Evolutionary conservation across 768 basidiomycete species (phyloP), one percentile per base, ranked within the genome.

Genomic region (Phaffia tasmanica): DNA sequence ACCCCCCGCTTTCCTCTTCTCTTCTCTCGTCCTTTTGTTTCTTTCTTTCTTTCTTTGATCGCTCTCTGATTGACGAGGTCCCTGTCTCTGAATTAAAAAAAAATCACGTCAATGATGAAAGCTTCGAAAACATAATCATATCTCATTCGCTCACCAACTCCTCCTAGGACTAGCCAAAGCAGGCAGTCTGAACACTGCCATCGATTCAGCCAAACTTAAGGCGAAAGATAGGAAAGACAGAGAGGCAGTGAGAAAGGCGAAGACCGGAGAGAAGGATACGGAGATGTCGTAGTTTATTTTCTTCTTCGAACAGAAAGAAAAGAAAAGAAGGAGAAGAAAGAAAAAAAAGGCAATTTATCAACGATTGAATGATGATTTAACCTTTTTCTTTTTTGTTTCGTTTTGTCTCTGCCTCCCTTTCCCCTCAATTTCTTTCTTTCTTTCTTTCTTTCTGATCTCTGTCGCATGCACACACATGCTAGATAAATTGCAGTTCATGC

Each of bases 121-220:
- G 53, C 62, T 63, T 19, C 62, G 62, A 21, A 5, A 53, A 23
- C 62, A 63, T 48, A 63, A 63, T 21, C 62, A 63, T 53, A 63
- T 63, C 27, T 63, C 62, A 35, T 53, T 63, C 29, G 53, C 53
- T 8, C 62, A 63, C 49, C 18, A 16, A 21, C 62, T 63, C 3
- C 62, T 63, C 15, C 27, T 53, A 21, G 62, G 50, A 25, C 67
- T 68, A 21, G 67, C 67, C 23, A 21, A 42, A 21, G 56, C 23
- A 25, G 55, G 47, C 18, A 55, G 49, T 47, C 53, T 57, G 18
- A 21, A 18, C 3, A 32, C 46, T 21, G 66, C 66, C 1, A 25
- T 62, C 23, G 60, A 55, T 29, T 59, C 27, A 9, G 66, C 66
- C 23, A n/a, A 35, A 27, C 53, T 30, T 25, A 67, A 67, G 59